Conservation (phyloP, 2,329 filamentous ascomycete genomes). For the Capronia coronata region DNA sequence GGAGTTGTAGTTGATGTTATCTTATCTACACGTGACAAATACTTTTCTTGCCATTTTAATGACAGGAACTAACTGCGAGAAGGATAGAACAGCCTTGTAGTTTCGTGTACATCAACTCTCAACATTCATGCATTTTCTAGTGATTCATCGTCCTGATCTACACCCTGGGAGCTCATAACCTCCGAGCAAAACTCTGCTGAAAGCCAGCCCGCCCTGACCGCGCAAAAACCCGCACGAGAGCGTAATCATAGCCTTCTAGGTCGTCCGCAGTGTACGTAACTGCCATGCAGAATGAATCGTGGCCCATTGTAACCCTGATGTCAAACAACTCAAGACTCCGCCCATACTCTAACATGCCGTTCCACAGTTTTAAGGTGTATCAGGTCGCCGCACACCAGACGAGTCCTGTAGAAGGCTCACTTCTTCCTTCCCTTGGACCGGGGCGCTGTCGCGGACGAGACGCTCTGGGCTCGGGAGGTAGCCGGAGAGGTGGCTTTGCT, state of each 20-base stretch:
- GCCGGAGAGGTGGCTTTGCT: conserved; percentile 58
- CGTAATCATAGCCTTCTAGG: background rate
- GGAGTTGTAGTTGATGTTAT: background rate
- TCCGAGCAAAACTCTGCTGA: background rate
- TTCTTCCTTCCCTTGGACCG: conserved; percentile 48
- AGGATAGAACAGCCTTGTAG: background rate
- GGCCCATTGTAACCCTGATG: background rate
- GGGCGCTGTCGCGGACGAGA: conserved; percentile 60
- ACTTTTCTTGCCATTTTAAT: no score
- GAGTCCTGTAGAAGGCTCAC: conserved; percentile 28
- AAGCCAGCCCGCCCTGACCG: background rate
- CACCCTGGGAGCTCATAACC: background rate
- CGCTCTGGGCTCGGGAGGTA: conserved; percentile 80
- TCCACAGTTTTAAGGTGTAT: background rate
- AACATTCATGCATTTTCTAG: no score
- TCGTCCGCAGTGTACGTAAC: background rate
- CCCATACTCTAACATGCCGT: background rate
- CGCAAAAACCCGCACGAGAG: background rate
- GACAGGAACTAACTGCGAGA: no score
- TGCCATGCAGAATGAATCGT: background rate
- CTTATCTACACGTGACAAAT: conserved; percentile 8
- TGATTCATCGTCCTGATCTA: background rate
- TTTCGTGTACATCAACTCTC: background rate
- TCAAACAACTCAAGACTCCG: background rate
- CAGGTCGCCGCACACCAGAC: background rate